Percentiles rank a stretch among this genome's conserved stretches.
phyloP scores from a whole-genome alignment of 805 yeast species.

The Maudiozyma pseudohumilis region DNA sequence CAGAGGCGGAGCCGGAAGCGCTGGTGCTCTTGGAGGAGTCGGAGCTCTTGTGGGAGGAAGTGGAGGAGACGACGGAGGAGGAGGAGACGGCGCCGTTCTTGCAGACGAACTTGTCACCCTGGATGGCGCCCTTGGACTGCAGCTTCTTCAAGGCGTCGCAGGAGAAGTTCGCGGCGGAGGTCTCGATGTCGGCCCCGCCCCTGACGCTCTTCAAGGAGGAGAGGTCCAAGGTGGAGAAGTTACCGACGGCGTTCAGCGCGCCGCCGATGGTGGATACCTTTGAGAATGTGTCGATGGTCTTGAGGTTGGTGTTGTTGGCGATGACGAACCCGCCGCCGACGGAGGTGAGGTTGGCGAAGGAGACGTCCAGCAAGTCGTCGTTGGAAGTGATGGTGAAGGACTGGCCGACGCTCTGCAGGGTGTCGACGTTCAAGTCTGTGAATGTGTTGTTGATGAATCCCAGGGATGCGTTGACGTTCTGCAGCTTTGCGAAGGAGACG shows the following conservation, averaged over 20 bases:
- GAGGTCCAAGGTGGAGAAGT: slow-evolving; percentile 70
- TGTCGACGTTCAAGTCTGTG: slow-evolving; percentile 42
- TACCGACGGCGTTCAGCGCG: slow-evolving; percentile 74
- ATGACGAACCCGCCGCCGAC: slow-evolving; percentile 91
- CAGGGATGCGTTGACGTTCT: slow-evolving; percentile 67
- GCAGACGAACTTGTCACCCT: slow-evolving; percentile 81
- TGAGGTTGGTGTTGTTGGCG: slow-evolving; percentile 71
- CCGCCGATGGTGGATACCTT: slow-evolving; percentile 69
- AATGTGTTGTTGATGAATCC: slow-evolving; percentile 69
- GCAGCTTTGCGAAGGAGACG: slow-evolving; percentile 59
- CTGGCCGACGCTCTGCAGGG: slow-evolving; percentile 61
- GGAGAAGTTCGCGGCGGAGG: slow-evolving; percentile 61
- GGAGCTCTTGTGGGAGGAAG: slow-evolving; percentile 24
- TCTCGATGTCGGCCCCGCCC: slow-evolving; percentile 84
- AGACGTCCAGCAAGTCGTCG: slow-evolving; percentile 55
- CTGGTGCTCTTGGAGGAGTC: slow-evolving; percentile 33
- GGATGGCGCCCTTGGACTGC: slow-evolving; percentile 70
- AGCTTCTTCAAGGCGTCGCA: slow-evolving; percentile 67
- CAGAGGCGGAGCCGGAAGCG: slow-evolving; percentile 18
- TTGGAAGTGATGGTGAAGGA: slow-evolving; percentile 69
- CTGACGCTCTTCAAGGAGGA: slow-evolving; percentile 63
- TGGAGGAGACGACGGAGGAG: slow-evolving; percentile 31
- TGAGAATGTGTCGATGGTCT: slow-evolving; percentile 61
- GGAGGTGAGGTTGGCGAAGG: slow-evolving; percentile 57
- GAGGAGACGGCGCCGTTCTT: slow-evolving; percentile 48